These are phyloP conservation scores for Cyclocybe aegerita DNA, from an alignment of 768 basidiomycete genomes.

Conservation along the genomic window DNA sequence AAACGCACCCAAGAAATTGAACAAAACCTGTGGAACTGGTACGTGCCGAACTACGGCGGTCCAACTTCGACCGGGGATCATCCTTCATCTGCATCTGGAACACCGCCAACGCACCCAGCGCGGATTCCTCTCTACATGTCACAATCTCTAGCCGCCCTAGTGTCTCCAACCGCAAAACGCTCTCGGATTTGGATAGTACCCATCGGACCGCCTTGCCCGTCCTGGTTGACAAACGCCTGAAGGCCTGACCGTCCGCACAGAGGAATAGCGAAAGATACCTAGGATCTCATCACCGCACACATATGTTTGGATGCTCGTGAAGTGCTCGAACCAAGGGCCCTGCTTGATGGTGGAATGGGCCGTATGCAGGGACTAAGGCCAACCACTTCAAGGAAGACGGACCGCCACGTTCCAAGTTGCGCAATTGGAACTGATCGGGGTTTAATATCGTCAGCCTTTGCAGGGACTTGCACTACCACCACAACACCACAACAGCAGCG, in stretches of 20 bases:
- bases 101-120: too few species aligned
- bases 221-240: constrained; percentile 25
- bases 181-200: constrained; percentile 27
- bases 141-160: constrained; percentile 28
- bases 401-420: constrained; percentile 26
- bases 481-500: constrained; percentile 33
- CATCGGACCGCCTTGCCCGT: constrained; percentile 16
- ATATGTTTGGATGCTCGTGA: constrained; percentile 33
- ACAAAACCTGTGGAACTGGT: too few species aligned
- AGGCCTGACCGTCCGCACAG: constrained; percentile 22
- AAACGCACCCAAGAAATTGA: too few species aligned
- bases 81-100: too few species aligned
- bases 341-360: constrained; percentile 26
- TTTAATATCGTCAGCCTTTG: constrained; percentile 27
- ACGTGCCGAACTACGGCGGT: too few species aligned
- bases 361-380: constrained; percentile 34
- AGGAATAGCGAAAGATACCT: constrained; percentile 27
- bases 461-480: constrained; percentile 23
- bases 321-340: constrained; percentile 19
- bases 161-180: constrained; percentile 19
- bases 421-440: constrained; percentile 30
- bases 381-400: constrained; percentile 29
- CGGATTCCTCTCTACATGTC: too few species aligned
- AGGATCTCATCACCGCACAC: constrained; percentile 35
- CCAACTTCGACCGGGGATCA: too few species aligned